Conservation (phyloP, 352 stramenopile species). For the Phytophthora rubi region DNA sequence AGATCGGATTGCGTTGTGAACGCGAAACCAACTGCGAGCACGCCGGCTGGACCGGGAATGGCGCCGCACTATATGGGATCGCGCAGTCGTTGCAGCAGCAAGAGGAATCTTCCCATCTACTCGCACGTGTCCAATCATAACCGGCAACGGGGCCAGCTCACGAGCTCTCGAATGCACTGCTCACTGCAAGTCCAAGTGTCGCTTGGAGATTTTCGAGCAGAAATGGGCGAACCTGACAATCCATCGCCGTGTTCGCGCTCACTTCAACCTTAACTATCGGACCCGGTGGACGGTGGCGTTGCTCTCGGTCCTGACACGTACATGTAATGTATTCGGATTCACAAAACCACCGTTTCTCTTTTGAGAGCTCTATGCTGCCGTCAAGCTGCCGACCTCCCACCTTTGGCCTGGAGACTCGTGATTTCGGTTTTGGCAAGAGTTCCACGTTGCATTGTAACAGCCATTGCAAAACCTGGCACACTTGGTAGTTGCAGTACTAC, state of each 20-base stretch:
- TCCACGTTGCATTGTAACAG: too few species aligned
- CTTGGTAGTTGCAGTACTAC: too few species aligned
- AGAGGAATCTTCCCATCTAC: conserved; percentile 6
- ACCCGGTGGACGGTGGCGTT: not conserved
- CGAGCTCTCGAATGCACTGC: not conserved
- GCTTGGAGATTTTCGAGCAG: conserved; percentile 2
- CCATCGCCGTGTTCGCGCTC: not conserved
- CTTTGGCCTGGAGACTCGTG: not conserved
- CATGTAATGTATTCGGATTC: too few species aligned
- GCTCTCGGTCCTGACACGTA: too few species aligned
- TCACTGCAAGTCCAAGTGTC: not conserved
- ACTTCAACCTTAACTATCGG: conserved; percentile 3
- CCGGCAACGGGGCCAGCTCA: not conserved
- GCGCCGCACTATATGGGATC: not conserved
- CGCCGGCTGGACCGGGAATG: not conserved
- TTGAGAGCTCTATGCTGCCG: not conserved
- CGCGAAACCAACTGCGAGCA: not conserved
- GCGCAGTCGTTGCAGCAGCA: not conserved
- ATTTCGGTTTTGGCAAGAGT: too few species aligned
- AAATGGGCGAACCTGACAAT: not conserved
- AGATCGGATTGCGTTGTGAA: conserved; percentile 2
- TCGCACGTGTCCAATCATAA: conserved; percentile 1
- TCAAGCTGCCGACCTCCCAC: not conserved
- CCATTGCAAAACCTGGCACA: too few species aligned
- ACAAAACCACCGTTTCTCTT: not conserved